Percentiles rank a stretch among this genome's conserved stretches.
These are phyloP conservation scores for Vaccinium corymbosum DNA, from an alignment of 148 eudicot genomes.

Conservation along the genomic window DNA sequence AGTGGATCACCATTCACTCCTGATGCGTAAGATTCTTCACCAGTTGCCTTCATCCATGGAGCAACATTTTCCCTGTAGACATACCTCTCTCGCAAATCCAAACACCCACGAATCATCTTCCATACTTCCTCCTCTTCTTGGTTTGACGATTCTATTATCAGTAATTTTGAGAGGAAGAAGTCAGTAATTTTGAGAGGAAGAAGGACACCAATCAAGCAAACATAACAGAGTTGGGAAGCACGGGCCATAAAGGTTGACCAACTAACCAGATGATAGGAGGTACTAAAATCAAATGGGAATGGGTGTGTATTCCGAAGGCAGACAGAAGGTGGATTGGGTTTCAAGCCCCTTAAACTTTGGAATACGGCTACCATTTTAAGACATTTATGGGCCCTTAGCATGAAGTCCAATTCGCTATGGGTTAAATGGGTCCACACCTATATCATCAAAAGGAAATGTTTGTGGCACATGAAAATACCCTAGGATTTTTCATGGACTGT, in stretches of 20 bases:
- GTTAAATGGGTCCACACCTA: no score
- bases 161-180: constrained; percentile 5
- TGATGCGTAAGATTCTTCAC: constrained; percentile 27
- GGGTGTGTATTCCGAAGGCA: no score
- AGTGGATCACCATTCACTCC: constrained; percentile 38
- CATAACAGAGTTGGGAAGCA: constrained; percentile 7
- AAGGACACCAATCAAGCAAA: constrained; percentile 14
- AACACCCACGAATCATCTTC: constrained; percentile 70
- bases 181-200: constrained; percentile 13
- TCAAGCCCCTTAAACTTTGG: not conserved
- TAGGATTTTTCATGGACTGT: no score
- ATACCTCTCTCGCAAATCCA: constrained; percentile 61
- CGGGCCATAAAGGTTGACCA: not conserved
- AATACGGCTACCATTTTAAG: no score
- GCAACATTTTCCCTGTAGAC: constrained; percentile 49
- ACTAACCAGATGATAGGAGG: not conserved
- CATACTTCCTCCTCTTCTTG: constrained; percentile 82
- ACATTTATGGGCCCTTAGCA: no score
- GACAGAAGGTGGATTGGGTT: no score
- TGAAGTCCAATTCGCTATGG: no score
- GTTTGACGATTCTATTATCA: constrained; percentile 42
- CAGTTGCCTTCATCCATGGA: constrained; percentile 53
- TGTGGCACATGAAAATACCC: no score
- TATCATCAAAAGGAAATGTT: no score
- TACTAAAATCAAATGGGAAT: no score